Evolutionary conservation across 306 rosid species (phyloP), one percentile per base, ranked within the genome.

Genomic region (Phaseolus lunatus): DNA sequence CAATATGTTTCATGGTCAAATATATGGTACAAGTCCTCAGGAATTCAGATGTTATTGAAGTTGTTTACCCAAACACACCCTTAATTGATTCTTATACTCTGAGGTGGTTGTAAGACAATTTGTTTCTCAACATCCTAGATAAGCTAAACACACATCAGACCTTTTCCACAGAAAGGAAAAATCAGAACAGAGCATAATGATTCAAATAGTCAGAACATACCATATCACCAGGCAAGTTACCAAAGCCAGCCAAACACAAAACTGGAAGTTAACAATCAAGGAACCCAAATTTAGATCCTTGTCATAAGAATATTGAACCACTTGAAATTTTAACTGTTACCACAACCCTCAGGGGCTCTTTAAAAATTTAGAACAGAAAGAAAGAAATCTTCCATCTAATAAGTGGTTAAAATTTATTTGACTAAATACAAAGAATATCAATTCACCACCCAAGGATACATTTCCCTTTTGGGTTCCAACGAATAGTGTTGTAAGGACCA

Each of bases 161-260:
- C 48, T 27, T 33, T 59, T 53, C 31, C 69, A 73, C 24, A 68
- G 12, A 70, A 75, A 56, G 54, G 59, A 61, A 47, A 78, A 50
- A 50, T 19, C 49, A 81, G 68, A 77, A 84, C 29, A 68, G 72
- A 31, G 47, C 24, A 48, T 20, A 71, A 81, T 41, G 72, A 70
- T 70, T 76, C 65, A 79, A 80, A 77, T 50, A 72, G 70, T 77
- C 19, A 47, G 77, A 56, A 80, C 92, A 77, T 92, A 94, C 98
- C 98, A 94, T 89, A 72, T 92, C 90, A 77, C 98, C 97, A 43
- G 98, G 98, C 44, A 94, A 88, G 84, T 94, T 94, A 58, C 98
- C 98, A 37, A 94, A 94, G 66, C 98, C 98, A 37, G 97, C 97
- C 88, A 94, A 80, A 85, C 97, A 91, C 56, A 94, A 79, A 86